phyloP scores from a whole-genome alignment of 139 green algal species.

The Spirogloea muscicola region DNA sequence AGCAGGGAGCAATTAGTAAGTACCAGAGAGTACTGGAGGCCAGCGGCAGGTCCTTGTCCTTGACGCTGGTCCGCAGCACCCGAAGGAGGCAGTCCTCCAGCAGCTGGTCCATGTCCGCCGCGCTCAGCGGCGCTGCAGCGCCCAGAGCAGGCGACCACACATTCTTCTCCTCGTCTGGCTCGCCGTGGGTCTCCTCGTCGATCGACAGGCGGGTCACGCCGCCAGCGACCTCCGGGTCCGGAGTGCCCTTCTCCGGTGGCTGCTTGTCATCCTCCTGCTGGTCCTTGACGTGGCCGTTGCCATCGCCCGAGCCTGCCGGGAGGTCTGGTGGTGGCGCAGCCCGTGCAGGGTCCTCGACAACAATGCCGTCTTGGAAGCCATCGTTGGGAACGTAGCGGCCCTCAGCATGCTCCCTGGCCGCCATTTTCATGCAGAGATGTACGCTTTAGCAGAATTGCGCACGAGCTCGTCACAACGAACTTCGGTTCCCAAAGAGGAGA shows the following conservation, averaged over 20 bases:
- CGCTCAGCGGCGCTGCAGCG: background rate
- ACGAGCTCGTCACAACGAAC: background rate
- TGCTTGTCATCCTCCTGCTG: background rate
- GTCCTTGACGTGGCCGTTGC: too few species aligned
- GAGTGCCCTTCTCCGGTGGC: background rate
- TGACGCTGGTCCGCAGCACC: constrained; percentile 29
- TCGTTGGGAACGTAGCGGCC: constrained; percentile 33
- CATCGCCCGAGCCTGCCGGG: background rate
- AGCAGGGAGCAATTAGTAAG: too few species aligned
- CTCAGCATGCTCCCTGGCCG: constrained; percentile 25
- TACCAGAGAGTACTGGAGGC: constrained; percentile 37
- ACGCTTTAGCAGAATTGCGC: background rate
- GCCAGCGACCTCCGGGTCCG: background rate
- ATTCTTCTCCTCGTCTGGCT: background rate
- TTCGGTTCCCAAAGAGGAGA: background rate
- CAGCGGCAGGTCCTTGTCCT: constrained; percentile 44
- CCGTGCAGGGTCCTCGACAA: constrained; percentile 17
- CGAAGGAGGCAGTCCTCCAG: constrained; percentile 41
- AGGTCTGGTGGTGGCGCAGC: background rate
- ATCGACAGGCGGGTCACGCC: background rate
- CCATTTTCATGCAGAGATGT: background rate
- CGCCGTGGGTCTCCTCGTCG: background rate
- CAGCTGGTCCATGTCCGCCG: constrained; percentile 39
- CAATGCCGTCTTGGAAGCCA: constrained; percentile 29
- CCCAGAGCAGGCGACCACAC: background rate